Evolutionary conservation across 1,284 basidiomycete genomes (phyloP).

Genomic region (Malassezia furfur): DNA sequence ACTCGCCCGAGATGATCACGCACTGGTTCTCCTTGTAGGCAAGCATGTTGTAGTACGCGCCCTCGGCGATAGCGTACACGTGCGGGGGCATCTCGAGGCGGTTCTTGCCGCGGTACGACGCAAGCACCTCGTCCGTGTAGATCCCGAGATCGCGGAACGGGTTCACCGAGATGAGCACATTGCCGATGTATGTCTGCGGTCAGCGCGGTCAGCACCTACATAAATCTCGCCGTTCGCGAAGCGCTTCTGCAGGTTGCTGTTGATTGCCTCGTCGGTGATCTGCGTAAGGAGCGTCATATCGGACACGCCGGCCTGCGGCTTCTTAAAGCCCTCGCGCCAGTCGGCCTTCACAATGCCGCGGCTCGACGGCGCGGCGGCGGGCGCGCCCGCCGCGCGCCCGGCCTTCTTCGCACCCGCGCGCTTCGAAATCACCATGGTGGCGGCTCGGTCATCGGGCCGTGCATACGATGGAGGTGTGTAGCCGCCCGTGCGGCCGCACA

Average conservation of each 20-base stretch:
- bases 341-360: slow-evolving; percentile 47
- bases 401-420: slow-evolving; percentile 39
- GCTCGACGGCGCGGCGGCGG: slow-evolving; percentile 17
- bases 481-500: too few relatives aligned
- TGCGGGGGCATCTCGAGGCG: slow-evolving; percentile 94
- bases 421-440: slow-evolving; percentile 45
- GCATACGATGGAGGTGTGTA: slow-evolving; percentile 1
- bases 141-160: slow-evolving; percentile 84
- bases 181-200: slow-evolving; percentile 78
- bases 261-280: slow-evolving; percentile 95
- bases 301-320: slow-evolving; percentile 68
- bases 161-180: slow-evolving; percentile 95
- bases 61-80: slow-evolving; percentile 93
- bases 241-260: slow-evolving; percentile 89
- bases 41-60: slow-evolving; percentile 98
- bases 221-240: slow-evolving; percentile 96
- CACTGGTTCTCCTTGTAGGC: slow-evolving; percentile 99
- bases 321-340: slow-evolving; percentile 48
- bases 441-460: background rate
- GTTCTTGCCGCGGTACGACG: slow-evolving; percentile 91
- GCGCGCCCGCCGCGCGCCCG: slow-evolving; percentile 24
- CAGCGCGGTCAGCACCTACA: slow-evolving; percentile 43
- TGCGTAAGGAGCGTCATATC: slow-evolving; percentile 97
- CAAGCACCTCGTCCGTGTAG: slow-evolving; percentile 78
- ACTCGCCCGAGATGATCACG: slow-evolving; percentile 98